Base-by-base conservation (phyloP, 1,284 basidiomycete species). In the Caloboletus inedulis region DNA sequence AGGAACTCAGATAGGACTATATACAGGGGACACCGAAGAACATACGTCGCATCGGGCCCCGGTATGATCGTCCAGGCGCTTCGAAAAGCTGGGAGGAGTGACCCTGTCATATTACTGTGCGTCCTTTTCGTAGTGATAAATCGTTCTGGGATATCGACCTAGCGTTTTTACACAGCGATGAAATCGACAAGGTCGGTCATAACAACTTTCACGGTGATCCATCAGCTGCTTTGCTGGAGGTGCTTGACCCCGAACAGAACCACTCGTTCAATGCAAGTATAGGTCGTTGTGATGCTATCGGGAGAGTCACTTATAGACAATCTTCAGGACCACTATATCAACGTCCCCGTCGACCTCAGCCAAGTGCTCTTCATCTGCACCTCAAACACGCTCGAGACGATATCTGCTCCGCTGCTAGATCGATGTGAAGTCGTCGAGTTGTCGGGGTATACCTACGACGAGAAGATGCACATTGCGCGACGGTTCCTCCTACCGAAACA, bases 191-290 rank as follows among this genome's bases (percentile, higher is more conserved):
- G 72, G 81, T 95, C 35, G 89, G 89, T 43, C 87, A 80, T 49
- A 85, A 80, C 58, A 92, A 91, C 60, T 88, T 90, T 73, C 91
- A 94, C 61, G 94, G 93, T 6, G 94, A 96, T 67, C 93, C 94
- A 16, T 82, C 82, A 7, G 91, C 91, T 23, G 93, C 93, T 1
- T 69, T 96, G 54, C 74, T 96, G 19, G 94, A 96, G 66, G 93
- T 94, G 21, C 76, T 96, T 53, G 93, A 96, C 64, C 93, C 93
- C 0, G 93, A 96, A 66, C 93, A 96, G 72, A 96, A 95, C 60
- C 81, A 87, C 62, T 79, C 85, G 0, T 95, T 95, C 71, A 85
- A 85, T 71, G 81, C 87, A 64, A 56, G 83, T 74, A 29, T 53
- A 43, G 1, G 4, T 48, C 14, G 10, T 21, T 30, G 13, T 33